Conservation (phyloP, 176 grass and related monocot genomes). For the Otatea glauca region DNA sequence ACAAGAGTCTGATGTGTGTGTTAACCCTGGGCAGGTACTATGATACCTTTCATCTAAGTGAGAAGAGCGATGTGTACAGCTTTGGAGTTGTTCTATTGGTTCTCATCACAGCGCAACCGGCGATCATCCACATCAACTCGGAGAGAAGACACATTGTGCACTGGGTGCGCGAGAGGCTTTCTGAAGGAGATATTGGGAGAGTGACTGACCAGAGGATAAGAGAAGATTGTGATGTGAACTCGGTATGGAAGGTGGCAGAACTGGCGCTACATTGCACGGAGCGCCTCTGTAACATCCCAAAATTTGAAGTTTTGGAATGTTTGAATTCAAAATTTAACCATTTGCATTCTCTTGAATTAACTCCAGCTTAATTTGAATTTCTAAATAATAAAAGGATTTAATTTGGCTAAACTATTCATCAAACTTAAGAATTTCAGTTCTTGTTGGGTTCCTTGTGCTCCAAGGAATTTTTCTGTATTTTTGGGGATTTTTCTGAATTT, state of each 20-base stretch:
- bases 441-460: too few relatives aligned
- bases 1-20: not conserved
- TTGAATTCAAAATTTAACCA: too few relatives aligned
- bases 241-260: conserved; percentile 36
- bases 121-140: not conserved
- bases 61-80: too few relatives aligned
- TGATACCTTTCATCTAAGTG: not conserved
- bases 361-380: too few relatives aligned
- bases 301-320: too few relatives aligned
- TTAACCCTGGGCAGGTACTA: conserved; percentile 2
- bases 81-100: conserved; percentile 1
- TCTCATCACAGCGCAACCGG: conserved; percentile 34
- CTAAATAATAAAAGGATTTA: too few relatives aligned
- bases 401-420: too few relatives aligned
- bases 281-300: too few relatives aligned
- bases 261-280: conserved; percentile 22
- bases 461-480: too few relatives aligned
- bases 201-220: conserved; percentile 17
- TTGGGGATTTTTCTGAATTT: too few relatives aligned
- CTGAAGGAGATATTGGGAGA: not conserved
- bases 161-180: conserved; percentile 34
- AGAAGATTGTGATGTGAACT: conserved; percentile 26
- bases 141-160: not conserved
- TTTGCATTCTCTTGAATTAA: too few relatives aligned
- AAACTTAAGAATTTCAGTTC: too few relatives aligned